Base-by-base conservation (phyloP, 2,329 filamentous ascomycete genomes). In the Plenodomus tracheiphilus region DNA sequence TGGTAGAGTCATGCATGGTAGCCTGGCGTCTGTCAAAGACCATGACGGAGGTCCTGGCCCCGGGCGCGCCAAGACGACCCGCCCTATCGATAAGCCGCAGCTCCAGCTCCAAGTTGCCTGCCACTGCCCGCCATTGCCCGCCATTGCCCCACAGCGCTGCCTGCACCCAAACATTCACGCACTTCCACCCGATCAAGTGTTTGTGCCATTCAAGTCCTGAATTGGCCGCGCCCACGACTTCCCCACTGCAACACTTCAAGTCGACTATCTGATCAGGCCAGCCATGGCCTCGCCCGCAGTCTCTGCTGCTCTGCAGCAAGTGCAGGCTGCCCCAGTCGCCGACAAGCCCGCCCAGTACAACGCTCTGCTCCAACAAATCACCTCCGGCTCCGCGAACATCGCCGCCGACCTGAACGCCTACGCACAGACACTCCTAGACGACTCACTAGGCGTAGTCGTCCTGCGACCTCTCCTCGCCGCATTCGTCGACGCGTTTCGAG, bases 371-470 rank as follows among this genome's bases (percentile, higher is more conserved):
- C 71, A 77, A 54, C 74, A 79, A 41, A 82, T 85, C 66, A 74
- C 82, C 43, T 67, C 75, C 11, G 75, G 75, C 30, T 71, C 77
- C 15, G 64, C 69, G 17, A 74, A 80, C 45, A 75, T 84, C 39
- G 69, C 79, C 47, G 70, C 80, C 51, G 85, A 92, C 70, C 79
- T 92, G 49, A 84, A 83, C 51, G 83, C 83, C 62, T 86, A 89
- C 59, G 78, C 86, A 46, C 81, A 86, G 62, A 83, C 81, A 41
- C 80, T 92, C 44, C 83, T 92, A 56, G 79, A 77, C 56, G 85
- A 89, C 62, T 80, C 80, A 18, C 80, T 92, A 45, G 88, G 88
- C 62, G 85, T 93, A 60, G 88, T 94, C n/a, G 80, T 85, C 22
- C 85, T 88, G 4, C 84, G 89, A 5, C 81, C 84, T 15, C 80